Conservation (phyloP, 768 basidiomycete species). For the Chiua virens region DNA sequence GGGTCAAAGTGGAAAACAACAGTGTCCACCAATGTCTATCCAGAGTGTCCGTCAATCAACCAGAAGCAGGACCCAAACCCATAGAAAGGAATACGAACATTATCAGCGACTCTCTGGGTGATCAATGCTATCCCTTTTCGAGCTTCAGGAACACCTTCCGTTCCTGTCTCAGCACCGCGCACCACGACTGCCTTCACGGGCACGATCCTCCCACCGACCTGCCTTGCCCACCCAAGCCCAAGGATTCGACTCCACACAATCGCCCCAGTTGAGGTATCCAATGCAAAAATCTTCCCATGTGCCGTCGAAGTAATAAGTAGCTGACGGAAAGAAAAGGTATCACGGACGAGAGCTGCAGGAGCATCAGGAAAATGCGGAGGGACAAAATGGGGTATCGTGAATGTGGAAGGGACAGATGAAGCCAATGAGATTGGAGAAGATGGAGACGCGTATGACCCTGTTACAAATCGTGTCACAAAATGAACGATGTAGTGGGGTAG, state of each 20-base stretch:
- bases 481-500: conserved; percentile 67
- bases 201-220: conserved; percentile 52
- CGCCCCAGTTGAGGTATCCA: conserved; percentile 77
- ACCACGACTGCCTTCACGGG: conserved; percentile 64
- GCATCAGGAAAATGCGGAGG: conserved; percentile 28
- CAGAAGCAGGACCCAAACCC: neutral
- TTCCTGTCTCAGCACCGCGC: conserved; percentile 31
- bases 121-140: conserved; percentile 60
- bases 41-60: conserved; percentile 6
- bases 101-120: conserved; percentile 58
- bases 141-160: neutral
- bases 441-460: conserved; percentile 60
- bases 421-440: conserved; percentile 31
- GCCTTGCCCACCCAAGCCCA: conserved; percentile 66
- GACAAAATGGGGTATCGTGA: conserved; percentile 19
- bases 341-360: conserved; percentile 51
- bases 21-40: conserved; percentile 62
- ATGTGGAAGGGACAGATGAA: neutral
- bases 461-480: conserved; percentile 71
- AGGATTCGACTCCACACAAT: conserved; percentile 81
- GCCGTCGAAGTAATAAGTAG: conserved; percentile 71
- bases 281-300: conserved; percentile 74
- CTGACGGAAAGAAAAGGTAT: conserved; percentile 86
- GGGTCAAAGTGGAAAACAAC: conserved; percentile 78
- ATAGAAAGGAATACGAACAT: conserved; percentile 44